These are phyloP conservation scores for Ophiostoma sp. DNA, from an alignment of 2,329 filamentous ascomycete genomes.

Conservation along the genomic window DNA sequence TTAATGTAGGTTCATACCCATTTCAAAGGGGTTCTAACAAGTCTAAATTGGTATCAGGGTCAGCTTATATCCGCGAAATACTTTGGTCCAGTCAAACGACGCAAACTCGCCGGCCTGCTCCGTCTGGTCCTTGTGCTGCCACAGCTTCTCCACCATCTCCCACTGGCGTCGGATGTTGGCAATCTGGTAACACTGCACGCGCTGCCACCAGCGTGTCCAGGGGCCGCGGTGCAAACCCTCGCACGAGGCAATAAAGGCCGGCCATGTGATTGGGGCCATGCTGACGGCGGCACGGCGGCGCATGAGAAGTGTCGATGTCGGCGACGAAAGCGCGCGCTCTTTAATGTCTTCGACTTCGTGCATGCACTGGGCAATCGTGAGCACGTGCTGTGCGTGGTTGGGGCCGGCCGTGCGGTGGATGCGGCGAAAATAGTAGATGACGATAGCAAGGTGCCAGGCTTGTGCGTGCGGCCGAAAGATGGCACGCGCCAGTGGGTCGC, in stretches of 20 bases:
- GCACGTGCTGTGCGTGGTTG: constrained; percentile 2
- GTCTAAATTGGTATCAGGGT: neutral
- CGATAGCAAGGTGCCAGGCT: constrained; percentile 18
- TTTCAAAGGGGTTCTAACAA: too few species aligned
- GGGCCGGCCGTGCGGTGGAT: constrained; percentile 2
- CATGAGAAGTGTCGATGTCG: neutral
- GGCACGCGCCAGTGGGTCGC: neutral
- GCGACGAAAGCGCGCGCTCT: constrained; percentile 3
- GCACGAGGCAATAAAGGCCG: constrained; percentile 21
- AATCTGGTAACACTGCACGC: constrained; percentile 19
- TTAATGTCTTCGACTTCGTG: constrained; percentile 22
- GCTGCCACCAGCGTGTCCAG: constrained; percentile 20
- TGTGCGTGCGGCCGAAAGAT: constrained; percentile 7
- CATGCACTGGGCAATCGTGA: neutral
- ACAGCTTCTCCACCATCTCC: constrained; percentile 57
- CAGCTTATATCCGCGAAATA: constrained; percentile 6
- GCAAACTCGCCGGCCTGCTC: neutral
- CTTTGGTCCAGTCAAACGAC: constrained; percentile 19
- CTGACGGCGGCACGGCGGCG: neutral
- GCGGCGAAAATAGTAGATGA: constrained; percentile 19
- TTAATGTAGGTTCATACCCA: too few species aligned
- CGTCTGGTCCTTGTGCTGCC: constrained; percentile 33
- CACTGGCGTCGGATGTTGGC: constrained; percentile 57
- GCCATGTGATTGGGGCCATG: constrained; percentile 23
- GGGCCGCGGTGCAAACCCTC: constrained; percentile 5